Evolutionary conservation across 2,329 filamentous ascomycete species (phyloP).

Genomic region (Botrytis medusae): DNA sequence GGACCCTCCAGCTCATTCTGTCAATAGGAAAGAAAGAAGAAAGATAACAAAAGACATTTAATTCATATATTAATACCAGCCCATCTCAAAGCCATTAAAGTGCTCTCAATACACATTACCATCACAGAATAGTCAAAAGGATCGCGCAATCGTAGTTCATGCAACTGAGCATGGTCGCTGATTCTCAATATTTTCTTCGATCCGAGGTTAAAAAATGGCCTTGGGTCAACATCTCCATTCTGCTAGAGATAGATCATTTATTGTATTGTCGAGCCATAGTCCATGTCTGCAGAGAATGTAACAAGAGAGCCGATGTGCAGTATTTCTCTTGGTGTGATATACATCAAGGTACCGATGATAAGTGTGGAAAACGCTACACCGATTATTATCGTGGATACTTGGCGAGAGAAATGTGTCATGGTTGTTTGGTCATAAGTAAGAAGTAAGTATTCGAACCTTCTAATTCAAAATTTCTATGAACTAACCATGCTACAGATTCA

Average conservation of each 20-base stretch:
- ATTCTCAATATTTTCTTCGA: background rate
- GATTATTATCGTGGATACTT: background rate
- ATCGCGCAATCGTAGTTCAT: background rate
- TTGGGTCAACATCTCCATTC: background rate
- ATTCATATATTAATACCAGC: background rate
- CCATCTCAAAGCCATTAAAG: background rate
- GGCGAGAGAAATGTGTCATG: background rate
- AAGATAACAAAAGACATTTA: background rate
- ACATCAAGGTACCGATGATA: background rate
- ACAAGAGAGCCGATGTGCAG: background rate
- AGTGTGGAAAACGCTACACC: background rate
- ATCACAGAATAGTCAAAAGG: background rate
- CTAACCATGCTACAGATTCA: background rate
- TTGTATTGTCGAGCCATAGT: background rate
- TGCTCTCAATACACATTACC: background rate
- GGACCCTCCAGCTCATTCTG: background rate
- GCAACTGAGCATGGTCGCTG: background rate
- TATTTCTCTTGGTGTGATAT: background rate
- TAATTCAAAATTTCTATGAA: background rate
- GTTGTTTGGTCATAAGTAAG: background rate
- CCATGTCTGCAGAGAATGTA: background rate
- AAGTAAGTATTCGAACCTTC: background rate
- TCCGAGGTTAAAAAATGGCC: background rate
- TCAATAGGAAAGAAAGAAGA: background rate
- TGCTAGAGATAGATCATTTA: fast-evolving